These are phyloP conservation scores for Aureobasidium melanogenum DNA, from an alignment of 2,329 filamentous ascomycete species.

Conservation along the genomic window DNA sequence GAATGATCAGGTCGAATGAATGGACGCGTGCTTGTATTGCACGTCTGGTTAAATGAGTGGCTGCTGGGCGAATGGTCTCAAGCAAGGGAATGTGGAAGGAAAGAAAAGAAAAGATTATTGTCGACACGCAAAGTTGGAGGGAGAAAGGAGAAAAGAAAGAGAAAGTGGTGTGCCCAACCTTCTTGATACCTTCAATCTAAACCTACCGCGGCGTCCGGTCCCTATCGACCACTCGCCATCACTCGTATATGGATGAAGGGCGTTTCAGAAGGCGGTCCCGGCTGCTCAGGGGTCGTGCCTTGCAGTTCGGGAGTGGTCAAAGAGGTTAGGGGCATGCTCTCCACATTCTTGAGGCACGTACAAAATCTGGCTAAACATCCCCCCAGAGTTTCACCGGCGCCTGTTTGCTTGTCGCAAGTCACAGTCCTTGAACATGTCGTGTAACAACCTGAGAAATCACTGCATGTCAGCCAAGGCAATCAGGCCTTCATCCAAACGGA, in stretches of 20 bases:
- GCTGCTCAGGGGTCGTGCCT: constrained; percentile 5
- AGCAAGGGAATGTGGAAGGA: constrained; percentile 4
- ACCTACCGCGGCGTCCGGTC: neutral
- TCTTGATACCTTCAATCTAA: constrained; percentile 3
- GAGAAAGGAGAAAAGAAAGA: constrained; percentile 2
- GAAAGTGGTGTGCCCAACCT: constrained; percentile 6
- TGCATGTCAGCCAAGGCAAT: neutral
- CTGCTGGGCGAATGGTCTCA: neutral
- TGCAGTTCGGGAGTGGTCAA: constrained; percentile 1
- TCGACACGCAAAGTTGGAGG: neutral
- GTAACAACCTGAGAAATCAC: neutral
- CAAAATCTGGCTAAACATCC: neutral
- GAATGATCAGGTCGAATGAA: neutral
- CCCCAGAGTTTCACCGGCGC: neutral
- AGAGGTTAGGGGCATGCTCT: constrained; percentile 6
- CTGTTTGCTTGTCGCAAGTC: constrained; percentile 1
- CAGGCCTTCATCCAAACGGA: neutral
- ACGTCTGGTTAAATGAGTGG: constrained; percentile 6
- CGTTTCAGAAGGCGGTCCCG: constrained; percentile 4
- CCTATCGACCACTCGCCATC: neutral
- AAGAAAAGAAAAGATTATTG: constrained; percentile 1
- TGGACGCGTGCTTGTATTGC: constrained; percentile 3
- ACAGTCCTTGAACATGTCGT: neutral
- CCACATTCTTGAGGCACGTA: constrained; percentile 1
- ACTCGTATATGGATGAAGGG: neutral